Evolutionary conservation across 1,139 yeast genomes (phyloP), one percentile per base, ranked within the genome.

Genomic region (Candida freyschussii): DNA sequence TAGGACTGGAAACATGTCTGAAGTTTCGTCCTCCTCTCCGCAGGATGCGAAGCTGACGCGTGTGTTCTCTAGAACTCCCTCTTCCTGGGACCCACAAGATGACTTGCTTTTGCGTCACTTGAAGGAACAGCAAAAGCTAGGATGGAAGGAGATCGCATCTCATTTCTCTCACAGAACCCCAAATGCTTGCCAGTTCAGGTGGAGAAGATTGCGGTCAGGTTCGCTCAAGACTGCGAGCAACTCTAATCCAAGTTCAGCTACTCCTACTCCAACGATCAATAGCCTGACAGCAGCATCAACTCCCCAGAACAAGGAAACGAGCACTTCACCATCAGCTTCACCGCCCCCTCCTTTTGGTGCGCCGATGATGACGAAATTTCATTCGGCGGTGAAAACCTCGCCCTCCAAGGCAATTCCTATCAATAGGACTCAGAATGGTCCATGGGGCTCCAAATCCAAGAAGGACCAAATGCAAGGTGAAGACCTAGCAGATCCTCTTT

Each of bases 51-150:
- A 43, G 29, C 38, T 47, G 12, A 42, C 51, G 1, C 36, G 51
- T 9, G 51, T 48, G 24, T 53, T 51, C 22, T 47, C 55, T 19
- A 51, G 60, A 29, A 76, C 81, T 6, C 84, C 84, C 9, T 75
- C 83, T 1, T 75, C 86, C 0, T 79, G 89, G 89, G 83, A 78
- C 46, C 78, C 84, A 3, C 78, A 75, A 48, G 87, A 79, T 53
- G 89, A 80, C 50, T 60, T 75, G 24, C 60, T 78, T 28, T 60
- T 80, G 39, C 71, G 82, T 64, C 83, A 78, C 54, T 62, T 80
- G 48, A 79, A 80, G 52, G 89, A 80, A 55, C 72, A 70, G 37
- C 81, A 75, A 52, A 78, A 78, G 50, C 61, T 79, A 41, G 87
- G 87, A 0, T 79, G 89, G 89, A 78, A 79, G 56, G 86, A 79